phyloP scores from a whole-genome alignment of 352 stramenopile genomes.

The Globisporangium alternatum region DNA sequence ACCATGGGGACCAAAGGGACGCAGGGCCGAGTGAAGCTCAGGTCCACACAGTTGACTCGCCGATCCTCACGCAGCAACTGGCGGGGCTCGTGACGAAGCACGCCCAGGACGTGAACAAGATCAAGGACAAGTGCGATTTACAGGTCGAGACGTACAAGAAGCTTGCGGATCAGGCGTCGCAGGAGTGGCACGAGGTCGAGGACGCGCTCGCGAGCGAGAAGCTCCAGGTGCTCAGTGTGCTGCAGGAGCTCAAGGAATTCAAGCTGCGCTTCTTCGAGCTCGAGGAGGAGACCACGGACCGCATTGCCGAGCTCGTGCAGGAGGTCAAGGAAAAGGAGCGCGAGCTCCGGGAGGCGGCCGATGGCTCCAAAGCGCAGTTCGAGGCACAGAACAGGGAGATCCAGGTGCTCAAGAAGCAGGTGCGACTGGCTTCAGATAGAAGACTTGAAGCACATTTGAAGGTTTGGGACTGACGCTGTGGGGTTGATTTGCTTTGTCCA shows the following conservation, averaged over 20 bases:
- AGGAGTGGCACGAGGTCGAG: conserved; percentile 76
- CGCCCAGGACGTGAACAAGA: conserved; percentile 35
- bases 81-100: conserved; percentile 38
- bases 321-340: conserved; percentile 52
- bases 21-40: not conserved
- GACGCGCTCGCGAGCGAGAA: conserved; percentile 54
- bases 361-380: conserved; percentile 19
- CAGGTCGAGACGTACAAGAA: conserved; percentile 65
- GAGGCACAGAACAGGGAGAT: conserved; percentile 31
- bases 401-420: conserved; percentile 34
- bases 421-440: conserved; percentile 1
- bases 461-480: not conserved
- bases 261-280: conserved; percentile 67
- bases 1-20: not conserved
- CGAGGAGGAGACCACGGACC: conserved; percentile 54
- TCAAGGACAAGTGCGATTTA: conserved; percentile 51
- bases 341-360: conserved; percentile 24
- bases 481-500: conserved; percentile 14
- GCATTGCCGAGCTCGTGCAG: conserved; percentile 61
- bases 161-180: conserved; percentile 50
- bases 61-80: conserved; percentile 24
- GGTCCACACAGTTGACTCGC: not conserved
- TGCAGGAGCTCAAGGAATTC: conserved; percentile 74
- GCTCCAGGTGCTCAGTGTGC: conserved; percentile 41
- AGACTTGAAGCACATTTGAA: not conserved